A percentile compares a stretch with the other conserved stretches of the same genome.
These are phyloP conservation scores for Canavalia ensiformis DNA, from an alignment of 306 rosid species.

Conservation along the genomic window DNA sequence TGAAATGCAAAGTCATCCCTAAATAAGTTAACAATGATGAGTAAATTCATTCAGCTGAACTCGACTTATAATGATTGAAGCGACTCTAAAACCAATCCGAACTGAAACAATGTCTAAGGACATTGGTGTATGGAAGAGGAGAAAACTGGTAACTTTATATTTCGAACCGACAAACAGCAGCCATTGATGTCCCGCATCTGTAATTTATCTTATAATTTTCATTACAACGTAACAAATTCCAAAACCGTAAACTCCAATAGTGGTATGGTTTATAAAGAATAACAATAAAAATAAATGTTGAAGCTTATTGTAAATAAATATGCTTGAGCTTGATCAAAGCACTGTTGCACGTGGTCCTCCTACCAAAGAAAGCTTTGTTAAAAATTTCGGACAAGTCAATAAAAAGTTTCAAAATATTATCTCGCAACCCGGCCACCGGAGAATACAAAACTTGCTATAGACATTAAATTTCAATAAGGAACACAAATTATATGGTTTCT, in stretches of 20 bases:
- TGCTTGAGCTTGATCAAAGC: not conserved
- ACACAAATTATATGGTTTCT: slow-evolving; percentile 6
- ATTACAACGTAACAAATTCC: not conserved
- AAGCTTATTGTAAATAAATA: not conserved
- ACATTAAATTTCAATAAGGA: not conserved
- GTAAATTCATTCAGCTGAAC: not conserved
- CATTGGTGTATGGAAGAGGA: not conserved
- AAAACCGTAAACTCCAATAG: not conserved
- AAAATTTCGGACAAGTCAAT: not conserved
- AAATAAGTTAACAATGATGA: not conserved
- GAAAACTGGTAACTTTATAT: slow-evolving; percentile 14
- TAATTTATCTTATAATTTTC: too few relatives aligned
- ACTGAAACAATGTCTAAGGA: too few relatives aligned
- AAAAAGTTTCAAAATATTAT: not conserved
- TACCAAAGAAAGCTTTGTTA: not conserved
- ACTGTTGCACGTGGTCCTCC: slow-evolving; percentile 29
- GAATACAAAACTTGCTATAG: not conserved
- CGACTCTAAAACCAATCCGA: too few relatives aligned
- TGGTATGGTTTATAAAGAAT: not conserved
- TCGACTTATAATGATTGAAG: too few relatives aligned
- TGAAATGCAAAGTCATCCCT: not conserved
- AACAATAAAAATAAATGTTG: not conserved
- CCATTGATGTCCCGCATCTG: too few relatives aligned
- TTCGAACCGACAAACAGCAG: slow-evolving; percentile 9
- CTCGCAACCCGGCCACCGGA: slow-evolving; percentile 42